Evolutionary conservation across 2,329 filamentous ascomycete species (phyloP).

Genomic region (Xylaria sp.): DNA sequence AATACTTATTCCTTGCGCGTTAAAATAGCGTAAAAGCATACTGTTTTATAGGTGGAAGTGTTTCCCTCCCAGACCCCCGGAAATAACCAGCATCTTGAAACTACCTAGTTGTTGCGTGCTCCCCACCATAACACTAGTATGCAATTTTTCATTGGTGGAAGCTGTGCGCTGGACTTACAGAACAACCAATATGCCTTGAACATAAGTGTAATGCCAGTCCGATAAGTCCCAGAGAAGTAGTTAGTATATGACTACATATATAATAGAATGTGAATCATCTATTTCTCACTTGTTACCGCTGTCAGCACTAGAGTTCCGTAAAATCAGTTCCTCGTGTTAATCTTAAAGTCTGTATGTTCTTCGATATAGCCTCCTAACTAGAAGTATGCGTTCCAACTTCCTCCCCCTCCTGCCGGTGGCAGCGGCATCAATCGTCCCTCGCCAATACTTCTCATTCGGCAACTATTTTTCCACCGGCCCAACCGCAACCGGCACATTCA

Average conservation of each 20-base stretch:
- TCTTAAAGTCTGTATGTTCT: neutral
- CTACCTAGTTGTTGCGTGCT: neutral
- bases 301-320: neutral
- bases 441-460: conserved; percentile 31
- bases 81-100: neutral
- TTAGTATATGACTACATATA: conserved; percentile 6
- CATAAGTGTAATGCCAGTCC: neutral
- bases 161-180: neutral
- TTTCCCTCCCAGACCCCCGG: neutral
- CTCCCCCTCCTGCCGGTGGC: conserved; percentile 20
- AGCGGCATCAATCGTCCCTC: conserved; percentile 21
- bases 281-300: neutral
- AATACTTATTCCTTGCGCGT: neutral
- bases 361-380: neutral
- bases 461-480: conserved; percentile 28
- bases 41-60: conserved; percentile 24
- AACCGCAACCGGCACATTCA: conserved; percentile 24
- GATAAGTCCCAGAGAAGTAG: too few relatives aligned
- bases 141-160: conserved; percentile 22
- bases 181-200: neutral
- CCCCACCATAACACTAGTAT: too few relatives aligned
- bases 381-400: conserved; percentile 17
- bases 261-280: neutral
- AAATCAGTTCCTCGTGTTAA: neutral
- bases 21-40: neutral